Evolutionary conservation across 148 eudicot species (phyloP), one percentile per base, ranked within the genome.

Genomic region (Fallopia convolvulus): DNA sequence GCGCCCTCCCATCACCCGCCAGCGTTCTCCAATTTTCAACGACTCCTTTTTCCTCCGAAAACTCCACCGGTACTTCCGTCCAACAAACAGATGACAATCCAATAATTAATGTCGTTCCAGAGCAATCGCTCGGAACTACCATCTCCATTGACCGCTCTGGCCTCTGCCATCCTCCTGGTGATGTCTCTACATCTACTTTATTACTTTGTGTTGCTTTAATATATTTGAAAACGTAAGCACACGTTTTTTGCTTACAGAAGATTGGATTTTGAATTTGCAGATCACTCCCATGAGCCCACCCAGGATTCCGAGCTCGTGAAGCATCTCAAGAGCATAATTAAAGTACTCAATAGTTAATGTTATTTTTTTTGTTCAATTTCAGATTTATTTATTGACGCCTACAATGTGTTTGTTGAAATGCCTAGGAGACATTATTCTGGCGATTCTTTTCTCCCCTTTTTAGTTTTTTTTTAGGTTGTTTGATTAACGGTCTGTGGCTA

Each of bases 301-400:
- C 63, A 89, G 41, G 99, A 92, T 82, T 89, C 97, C 65, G 99
- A 90, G 89, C 93, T 95, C 44, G 97, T 88, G 79, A 92, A 89
- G 89, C 97, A 92, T 74, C 92, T 95, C 6, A 91, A 91, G 77
- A 86, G 93, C 83, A 86, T 95, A 20, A 92, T 95, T 84, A 92
- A 92, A 97, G 98, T 94, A 68, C 13, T 48, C 23, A 10, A 4
- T 21, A 21, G 5, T 13, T n/a, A 21, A 26, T 42, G n/a, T 41
- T 48, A 8, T 46, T 8, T 40, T 48, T 17, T 23, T 13, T 63
- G 40, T 47, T 47, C n/a, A 2, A 3, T 14, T 32, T 65, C 4
- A 30, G 11, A 11, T 63, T 13, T 30, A 11, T 30, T 6, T n/a
- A 36, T 0, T 58, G 49, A 50, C 23, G 80, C 58, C 15, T 13